Percentiles rank a stretch among this genome's conserved stretches.
Evolutionary conservation across 2,329 filamentous ascomycete species (phyloP).

Genomic region (Penicillium brevicompactum): DNA sequence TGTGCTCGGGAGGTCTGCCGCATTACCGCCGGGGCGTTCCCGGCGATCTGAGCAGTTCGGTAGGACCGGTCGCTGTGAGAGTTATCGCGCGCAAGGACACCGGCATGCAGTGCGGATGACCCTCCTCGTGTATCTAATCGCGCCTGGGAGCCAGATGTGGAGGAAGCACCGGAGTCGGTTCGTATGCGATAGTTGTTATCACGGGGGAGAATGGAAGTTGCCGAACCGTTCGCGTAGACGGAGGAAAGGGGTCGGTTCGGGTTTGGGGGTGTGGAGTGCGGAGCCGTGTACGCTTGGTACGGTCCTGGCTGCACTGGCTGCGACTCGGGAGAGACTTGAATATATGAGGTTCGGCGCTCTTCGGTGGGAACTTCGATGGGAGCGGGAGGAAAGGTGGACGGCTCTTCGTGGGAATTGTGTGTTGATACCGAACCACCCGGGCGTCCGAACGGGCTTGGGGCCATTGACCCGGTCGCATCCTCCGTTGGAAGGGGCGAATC

Average conservation of each 20-base stretch:
- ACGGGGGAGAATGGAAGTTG: conserved; percentile 40
- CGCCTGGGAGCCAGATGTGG: conserved; percentile 57
- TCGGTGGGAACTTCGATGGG: conserved; percentile 31
- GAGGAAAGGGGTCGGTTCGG: conserved; percentile 50
- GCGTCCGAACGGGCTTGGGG: conserved; percentile 21
- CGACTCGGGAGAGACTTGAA: conserved; percentile 44
- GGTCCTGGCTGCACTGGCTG: conserved; percentile 43
- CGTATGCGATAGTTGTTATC: conserved; percentile 57
- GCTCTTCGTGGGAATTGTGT: conserved; percentile 23
- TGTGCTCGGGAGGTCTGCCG: conserved; percentile 75
- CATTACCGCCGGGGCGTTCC: conserved; percentile 68
- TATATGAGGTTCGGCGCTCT: conserved; percentile 47
- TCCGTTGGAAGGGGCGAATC: conserved; percentile 57
- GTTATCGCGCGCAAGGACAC: conserved; percentile 66
- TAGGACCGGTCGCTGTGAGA: conserved; percentile 72
- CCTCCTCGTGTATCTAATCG: conserved; percentile 67
- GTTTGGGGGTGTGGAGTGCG: conserved; percentile 39
- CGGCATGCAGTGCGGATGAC: conserved; percentile 59
- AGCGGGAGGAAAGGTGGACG: conserved; percentile 22
- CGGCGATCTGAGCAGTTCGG: conserved; percentile 59
- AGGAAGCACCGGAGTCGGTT: conserved; percentile 61
- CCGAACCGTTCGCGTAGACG: conserved; percentile 50
- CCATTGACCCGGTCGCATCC: conserved; percentile 32
- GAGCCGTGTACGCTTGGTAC: conserved; percentile 47
- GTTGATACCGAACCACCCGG: conserved; percentile 28